Percentiles rank a stretch among this genome's conserved stretches.
These are phyloP conservation scores for Cornus kousa DNA, from an alignment of 148 eudicot species.

Conservation along the genomic window DNA sequence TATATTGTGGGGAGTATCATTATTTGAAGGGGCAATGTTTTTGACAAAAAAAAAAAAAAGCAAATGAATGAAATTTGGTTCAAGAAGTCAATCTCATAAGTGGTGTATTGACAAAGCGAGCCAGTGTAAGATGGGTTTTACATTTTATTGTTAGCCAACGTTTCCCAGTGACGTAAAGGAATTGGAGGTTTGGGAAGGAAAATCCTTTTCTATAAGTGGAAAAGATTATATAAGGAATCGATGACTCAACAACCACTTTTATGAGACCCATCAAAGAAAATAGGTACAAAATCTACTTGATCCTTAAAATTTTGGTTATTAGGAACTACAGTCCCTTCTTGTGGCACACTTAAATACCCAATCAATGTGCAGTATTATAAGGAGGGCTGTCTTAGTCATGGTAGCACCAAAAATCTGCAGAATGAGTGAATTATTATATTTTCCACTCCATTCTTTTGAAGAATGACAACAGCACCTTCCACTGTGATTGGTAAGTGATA, in stretches of 20 bases:
- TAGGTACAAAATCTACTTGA: not conserved
- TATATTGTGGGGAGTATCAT: no score
- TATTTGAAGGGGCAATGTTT: no score
- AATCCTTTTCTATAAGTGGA: constrained; percentile 14
- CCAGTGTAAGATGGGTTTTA: constrained; percentile 16
- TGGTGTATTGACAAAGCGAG: constrained; percentile 19
- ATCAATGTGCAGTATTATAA: constrained; percentile 11
- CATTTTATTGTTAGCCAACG: not conserved
- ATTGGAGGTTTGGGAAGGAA: constrained; percentile 15
- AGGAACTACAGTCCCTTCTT: constrained; percentile 3
- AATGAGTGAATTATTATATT: not conserved
- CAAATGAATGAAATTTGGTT: no score
- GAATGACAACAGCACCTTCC: not conserved
- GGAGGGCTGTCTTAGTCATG: not conserved
- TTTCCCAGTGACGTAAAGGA: not conserved
- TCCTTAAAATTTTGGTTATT: not conserved
- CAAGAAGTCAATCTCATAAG: no score
- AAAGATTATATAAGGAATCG: constrained; percentile 25
- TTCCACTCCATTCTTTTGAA: not conserved
- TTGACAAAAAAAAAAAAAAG: no score
- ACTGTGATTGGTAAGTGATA: not conserved
- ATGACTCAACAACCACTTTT: constrained; percentile 36
- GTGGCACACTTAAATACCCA: constrained; percentile 7
- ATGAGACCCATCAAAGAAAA: constrained; percentile 17
- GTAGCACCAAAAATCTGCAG: not conserved